A percentile compares a stretch with the other conserved stretches of the same genome.
These are phyloP conservation scores for Ilex asprella DNA, from an alignment of 257 asterid species.

Conservation along the genomic window DNA sequence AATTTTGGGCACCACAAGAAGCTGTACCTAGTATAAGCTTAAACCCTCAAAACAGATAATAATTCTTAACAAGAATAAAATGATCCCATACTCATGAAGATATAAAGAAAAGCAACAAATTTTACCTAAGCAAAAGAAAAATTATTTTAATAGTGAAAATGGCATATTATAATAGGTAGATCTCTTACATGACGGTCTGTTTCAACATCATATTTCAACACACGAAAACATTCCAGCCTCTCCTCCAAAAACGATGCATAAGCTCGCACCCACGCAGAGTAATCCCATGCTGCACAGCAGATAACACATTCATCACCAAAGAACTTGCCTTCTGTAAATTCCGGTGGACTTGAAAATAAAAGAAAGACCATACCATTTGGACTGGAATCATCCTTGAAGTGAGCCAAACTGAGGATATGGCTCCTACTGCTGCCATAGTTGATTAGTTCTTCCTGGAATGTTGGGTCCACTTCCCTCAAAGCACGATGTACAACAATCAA, in stretches of 20 bases:
- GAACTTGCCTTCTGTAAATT: conserved; percentile 7
- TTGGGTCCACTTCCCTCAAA: neutral
- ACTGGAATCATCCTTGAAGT: conserved; percentile 1
- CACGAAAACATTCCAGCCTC: conserved; percentile 89
- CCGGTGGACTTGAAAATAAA: neutral
- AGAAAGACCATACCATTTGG: neutral
- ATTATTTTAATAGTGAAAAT: neutral
- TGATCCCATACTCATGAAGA: neutral
- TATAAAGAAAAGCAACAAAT: conserved; percentile 1
- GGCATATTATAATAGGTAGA: no score
- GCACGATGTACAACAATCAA: neutral
- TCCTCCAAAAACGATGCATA: conserved; percentile 92
- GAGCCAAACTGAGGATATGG: neutral
- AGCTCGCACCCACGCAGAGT: conserved; percentile 92
- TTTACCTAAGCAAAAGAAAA: conserved; percentile 23
- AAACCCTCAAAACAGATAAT: neutral
- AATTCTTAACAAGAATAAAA: neutral
- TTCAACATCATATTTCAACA: conserved; percentile 79
- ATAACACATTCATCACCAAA: conserved; percentile 14
- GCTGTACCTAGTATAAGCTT: neutral
- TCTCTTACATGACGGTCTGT: conserved; percentile 39
- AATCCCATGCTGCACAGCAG: conserved; percentile 80
- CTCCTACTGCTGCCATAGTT: neutral
- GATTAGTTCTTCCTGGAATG: neutral
- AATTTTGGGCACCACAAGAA: neutral